phyloP scores from a whole-genome alignment of 1,284 basidiomycete genomes.

The Ustilago shanxiensis region DNA sequence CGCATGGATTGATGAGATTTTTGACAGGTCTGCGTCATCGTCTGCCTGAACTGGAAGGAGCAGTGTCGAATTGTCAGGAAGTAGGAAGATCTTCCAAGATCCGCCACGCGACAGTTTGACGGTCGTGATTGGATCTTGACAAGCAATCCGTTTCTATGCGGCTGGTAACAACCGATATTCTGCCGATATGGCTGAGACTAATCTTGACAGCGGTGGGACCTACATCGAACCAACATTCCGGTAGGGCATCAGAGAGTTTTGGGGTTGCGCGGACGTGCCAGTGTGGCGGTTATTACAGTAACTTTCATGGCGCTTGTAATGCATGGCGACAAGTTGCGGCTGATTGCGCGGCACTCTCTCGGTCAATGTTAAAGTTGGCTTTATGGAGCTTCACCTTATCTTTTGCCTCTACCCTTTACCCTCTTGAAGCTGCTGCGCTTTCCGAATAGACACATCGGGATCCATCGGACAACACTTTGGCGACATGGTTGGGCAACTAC shows the following conservation, averaged over 20 bases:
- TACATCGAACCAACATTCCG: too few species aligned
- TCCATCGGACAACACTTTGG: too few species aligned
- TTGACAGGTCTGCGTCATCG: slow-evolving; percentile 1
- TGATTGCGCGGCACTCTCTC: not conserved
- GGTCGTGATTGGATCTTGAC: not conserved
- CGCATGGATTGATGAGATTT: not conserved
- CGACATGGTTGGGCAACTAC: too few species aligned
- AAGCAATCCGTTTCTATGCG: not conserved
- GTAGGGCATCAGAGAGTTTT: too few species aligned
- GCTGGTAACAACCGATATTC: not conserved
- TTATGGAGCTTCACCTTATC: slow-evolving; percentile 1
- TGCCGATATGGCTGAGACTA: not conserved
- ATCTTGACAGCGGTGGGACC: not conserved
- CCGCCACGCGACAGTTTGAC: slow-evolving; percentile 1
- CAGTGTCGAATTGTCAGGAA: not conserved
- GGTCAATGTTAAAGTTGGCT: slow-evolving; percentile 1
- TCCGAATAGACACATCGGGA: too few species aligned
- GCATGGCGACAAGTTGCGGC: not conserved
- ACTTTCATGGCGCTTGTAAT: too few species aligned
- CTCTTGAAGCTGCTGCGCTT: too few species aligned
- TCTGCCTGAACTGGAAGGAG: not conserved
- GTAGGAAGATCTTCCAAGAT: not conserved
- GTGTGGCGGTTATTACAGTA: not conserved
- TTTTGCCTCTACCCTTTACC: not conserved
- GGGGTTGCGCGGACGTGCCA: too few species aligned